phyloP scores from a whole-genome alignment of 495 filamentous ascomycete genomes.

The Annulohypoxylon nitens region DNA sequence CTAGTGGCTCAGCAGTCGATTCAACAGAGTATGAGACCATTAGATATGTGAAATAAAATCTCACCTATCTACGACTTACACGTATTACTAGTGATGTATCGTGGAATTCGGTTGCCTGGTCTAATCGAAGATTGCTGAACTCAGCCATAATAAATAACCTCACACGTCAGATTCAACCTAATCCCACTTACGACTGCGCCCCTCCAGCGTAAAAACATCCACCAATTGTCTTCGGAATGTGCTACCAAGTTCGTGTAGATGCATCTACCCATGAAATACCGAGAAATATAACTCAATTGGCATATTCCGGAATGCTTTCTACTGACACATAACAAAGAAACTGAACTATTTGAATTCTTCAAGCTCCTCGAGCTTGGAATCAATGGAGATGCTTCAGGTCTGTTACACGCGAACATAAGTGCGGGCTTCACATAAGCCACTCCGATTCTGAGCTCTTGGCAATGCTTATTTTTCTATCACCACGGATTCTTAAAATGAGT shows the following conservation, averaged over 20 bases:
- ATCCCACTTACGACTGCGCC: constrained; percentile 18
- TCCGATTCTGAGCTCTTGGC: background rate
- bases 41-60: background rate
- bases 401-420: background rate
- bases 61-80: constrained; percentile 41
- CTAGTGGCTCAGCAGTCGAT: constrained; percentile 2
- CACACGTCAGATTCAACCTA: constrained; percentile 31
- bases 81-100: constrained; percentile 21
- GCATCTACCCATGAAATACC: constrained; percentile 20
- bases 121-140: constrained; percentile 11
- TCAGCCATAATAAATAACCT: constrained; percentile 29
- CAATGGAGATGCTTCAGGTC: background rate
- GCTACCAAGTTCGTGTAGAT: constrained; percentile 30
- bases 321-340: constrained; percentile 13
- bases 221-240: constrained; percentile 11
- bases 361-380: background rate
- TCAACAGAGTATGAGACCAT: background rate
- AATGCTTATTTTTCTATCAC: background rate
- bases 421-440: background rate
- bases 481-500: background rate
- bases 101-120: constrained; percentile 9
- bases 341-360: background rate
- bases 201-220: background rate
- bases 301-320: constrained; percentile 4
- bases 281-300: constrained; percentile 15